Conservation (phyloP, 257 asterid genomes). For the Rauvolfia tetraphylla region DNA sequence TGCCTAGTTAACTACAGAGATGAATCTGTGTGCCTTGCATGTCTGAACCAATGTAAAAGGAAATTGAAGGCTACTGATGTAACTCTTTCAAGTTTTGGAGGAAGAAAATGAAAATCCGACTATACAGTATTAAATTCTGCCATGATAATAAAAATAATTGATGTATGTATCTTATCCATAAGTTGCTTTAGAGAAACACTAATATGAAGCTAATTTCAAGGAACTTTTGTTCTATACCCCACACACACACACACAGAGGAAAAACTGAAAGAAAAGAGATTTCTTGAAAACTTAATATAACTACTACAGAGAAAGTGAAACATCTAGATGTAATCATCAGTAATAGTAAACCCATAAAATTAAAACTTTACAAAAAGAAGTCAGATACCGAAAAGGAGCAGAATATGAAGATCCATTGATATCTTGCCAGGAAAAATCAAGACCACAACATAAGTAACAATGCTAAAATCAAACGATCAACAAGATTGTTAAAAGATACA, state of each 20-base stretch:
- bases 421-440: slow-evolving; percentile 2
- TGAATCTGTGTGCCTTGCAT: background rate
- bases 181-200: background rate
- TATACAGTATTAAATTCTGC: background rate
- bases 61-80: background rate
- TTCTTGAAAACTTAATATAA: background rate
- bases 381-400: background rate
- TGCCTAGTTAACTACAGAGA: background rate
- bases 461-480: background rate
- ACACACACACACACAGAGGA: background rate
- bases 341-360: background rate
- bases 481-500: background rate
- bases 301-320: background rate
- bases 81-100: background rate
- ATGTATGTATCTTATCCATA: background rate
- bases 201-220: background rate
- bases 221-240: background rate
- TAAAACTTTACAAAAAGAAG: background rate
- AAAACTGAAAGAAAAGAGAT: background rate
- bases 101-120: background rate
- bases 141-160: background rate
- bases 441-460: background rate
- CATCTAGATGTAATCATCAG: background rate
- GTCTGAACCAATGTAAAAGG: background rate
- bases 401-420: background rate